phyloP scores from a whole-genome alignment of 192 early-diverging fungal species.

The Coemansia sp. region DNA sequence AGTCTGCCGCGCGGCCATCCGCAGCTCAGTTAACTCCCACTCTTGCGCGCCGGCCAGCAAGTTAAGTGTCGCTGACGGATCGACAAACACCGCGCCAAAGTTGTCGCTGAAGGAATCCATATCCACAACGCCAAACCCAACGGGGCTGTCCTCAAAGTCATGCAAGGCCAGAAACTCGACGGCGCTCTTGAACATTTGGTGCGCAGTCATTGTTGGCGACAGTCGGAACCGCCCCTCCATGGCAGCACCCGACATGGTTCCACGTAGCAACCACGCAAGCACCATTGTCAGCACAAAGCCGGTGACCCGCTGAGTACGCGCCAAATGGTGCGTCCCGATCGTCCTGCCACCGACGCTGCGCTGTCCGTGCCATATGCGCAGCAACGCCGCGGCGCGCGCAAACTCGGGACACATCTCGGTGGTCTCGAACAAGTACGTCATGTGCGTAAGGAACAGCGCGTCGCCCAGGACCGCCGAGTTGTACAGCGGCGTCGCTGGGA shows the following conservation, averaged over 20 bases:
- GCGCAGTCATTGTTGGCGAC: conserved; percentile 70
- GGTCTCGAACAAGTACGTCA: conserved; percentile 77
- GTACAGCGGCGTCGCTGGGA: conserved; percentile 81
- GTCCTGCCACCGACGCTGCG: conserved; percentile 52
- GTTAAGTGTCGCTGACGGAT: conserved; percentile 82
- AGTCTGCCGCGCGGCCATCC: conserved; percentile 29
- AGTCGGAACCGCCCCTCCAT: conserved; percentile 62
- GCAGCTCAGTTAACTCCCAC: conserved; percentile 64
- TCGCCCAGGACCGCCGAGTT: conserved; percentile 83
- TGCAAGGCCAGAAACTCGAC: conserved; percentile 73
- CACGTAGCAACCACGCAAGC: conserved; percentile 78
- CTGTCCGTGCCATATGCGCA: conserved; percentile 85
- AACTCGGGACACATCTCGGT: conserved; percentile 71
- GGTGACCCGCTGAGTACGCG: conserved; percentile 50
- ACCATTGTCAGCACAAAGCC: conserved; percentile 86
- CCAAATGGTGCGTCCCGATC: conserved; percentile 10
- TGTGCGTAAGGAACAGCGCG: conserved; percentile 67
- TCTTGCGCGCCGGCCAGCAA: conserved; percentile 68
- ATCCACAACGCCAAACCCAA: conserved; percentile 25
- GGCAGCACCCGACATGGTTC: conserved; percentile 35
- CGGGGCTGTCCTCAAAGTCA: conserved; percentile 38
- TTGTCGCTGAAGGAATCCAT: conserved; percentile 58
- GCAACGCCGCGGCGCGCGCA: conserved; percentile 73
- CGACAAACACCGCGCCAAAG: conserved; percentile 83
- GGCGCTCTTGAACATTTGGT: conserved; percentile 82